phyloP scores from a whole-genome alignment of 148 eudicot genomes.

The Rhododendron henanense region DNA sequence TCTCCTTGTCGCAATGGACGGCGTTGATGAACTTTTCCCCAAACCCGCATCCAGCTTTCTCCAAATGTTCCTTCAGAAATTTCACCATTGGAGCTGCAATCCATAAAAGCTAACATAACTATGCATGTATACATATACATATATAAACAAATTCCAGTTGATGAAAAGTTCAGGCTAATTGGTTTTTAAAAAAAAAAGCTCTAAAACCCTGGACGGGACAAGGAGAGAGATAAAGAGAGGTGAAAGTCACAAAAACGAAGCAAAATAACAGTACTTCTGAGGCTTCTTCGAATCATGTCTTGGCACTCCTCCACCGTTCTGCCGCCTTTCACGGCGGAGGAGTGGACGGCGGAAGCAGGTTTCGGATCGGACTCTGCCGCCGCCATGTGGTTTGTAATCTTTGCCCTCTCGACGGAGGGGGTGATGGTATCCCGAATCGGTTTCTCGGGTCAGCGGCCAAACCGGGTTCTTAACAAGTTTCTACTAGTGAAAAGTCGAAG shows the following conservation, averaged over 20 bases:
- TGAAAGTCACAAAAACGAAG: neutral
- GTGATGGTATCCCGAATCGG: neutral
- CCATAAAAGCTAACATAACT: neutral
- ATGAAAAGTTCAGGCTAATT: neutral
- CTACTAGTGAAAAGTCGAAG: neutral
- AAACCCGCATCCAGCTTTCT: constrained; percentile 66
- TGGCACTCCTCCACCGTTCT: constrained; percentile 43
- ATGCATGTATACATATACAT: neutral
- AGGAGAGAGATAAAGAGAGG: neutral
- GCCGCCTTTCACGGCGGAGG: constrained; percentile 20
- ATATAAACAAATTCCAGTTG: neutral
- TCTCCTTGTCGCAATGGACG: constrained; percentile 38
- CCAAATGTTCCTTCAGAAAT: constrained; percentile 67
- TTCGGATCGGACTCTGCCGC: constrained; percentile 6
- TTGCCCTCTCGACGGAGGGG: neutral
- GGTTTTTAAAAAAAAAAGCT: neutral
- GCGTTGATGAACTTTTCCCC: constrained; percentile 68
- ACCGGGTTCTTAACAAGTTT: neutral
- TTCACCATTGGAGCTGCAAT: constrained; percentile 72
- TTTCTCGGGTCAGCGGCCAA: neutral
- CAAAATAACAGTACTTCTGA: constrained; percentile 27
- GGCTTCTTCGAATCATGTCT: constrained; percentile 43
- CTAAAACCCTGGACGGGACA: neutral
- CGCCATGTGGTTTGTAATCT: neutral
- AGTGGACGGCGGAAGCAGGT: constrained; percentile 5